Percentiles rank a stretch among this genome's conserved stretches.
phyloP scores from a whole-genome alignment of 2,329 filamentous ascomycete genomes.

The Venturia aucupariae region DNA sequence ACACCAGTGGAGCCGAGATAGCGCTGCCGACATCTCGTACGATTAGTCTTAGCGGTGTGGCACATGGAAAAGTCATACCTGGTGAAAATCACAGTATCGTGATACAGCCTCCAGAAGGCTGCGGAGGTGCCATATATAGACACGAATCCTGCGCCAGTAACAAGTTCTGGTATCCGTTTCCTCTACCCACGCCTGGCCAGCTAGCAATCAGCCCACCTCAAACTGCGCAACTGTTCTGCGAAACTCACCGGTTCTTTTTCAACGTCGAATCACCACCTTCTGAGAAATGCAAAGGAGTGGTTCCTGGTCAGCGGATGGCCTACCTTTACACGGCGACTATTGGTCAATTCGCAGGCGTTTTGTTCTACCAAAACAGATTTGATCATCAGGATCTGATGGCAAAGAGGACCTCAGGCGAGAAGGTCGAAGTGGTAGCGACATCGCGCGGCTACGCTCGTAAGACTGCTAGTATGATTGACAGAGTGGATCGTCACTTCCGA shows the following conservation, averaged over 20 bases:
- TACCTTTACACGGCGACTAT: not conserved
- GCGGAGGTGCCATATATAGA: not conserved
- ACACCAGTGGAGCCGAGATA: not conserved
- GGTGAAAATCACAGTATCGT: not conserved
- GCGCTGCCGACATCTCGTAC: not conserved
- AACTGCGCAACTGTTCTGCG: not conserved
- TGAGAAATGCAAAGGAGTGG: too few relatives aligned
- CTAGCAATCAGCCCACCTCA: not conserved
- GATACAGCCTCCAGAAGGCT: not conserved
- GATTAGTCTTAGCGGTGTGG: too few relatives aligned
- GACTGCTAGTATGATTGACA: not conserved
- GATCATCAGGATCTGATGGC: not conserved
- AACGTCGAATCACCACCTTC: not conserved
- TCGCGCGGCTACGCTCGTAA: not conserved
- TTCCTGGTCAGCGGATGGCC: not conserved
- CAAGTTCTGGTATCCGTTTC: not conserved
- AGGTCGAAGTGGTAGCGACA: not conserved
- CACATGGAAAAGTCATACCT: too few relatives aligned
- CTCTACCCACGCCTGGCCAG: not conserved
- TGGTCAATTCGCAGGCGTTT: not conserved
- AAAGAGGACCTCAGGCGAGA: not conserved
- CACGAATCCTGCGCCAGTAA: not conserved
- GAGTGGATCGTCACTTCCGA: not conserved
- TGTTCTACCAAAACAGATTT: not conserved
- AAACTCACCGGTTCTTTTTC: not conserved